Conservation (phyloP, 495 filamentous ascomycete genomes). For the Daldinia loculata region DNA sequence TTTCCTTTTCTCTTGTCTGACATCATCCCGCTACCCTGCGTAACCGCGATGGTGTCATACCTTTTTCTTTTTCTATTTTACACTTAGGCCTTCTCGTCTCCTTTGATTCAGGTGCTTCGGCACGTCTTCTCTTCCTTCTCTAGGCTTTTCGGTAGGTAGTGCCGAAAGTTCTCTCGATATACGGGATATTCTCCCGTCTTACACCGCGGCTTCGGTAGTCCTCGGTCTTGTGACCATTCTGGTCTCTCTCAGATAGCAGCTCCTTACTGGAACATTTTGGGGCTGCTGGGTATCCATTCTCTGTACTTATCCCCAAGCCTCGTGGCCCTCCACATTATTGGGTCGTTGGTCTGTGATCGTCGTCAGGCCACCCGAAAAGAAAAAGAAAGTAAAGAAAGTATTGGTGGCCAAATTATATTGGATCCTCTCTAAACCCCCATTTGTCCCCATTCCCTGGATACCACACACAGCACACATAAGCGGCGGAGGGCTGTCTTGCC, state of each 20-base stretch:
- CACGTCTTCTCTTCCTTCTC: background rate
- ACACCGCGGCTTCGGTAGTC: conserved; percentile 9
- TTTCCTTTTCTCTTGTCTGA: conserved; percentile 34
- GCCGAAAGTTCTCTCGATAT: background rate
- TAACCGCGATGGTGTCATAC: conserved; percentile 42
- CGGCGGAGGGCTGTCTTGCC: conserved; percentile 10
- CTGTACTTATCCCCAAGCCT: conserved; percentile 25
- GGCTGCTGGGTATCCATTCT: conserved; percentile 1
- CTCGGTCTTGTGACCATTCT: conserved; percentile 10
- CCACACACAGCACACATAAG: conserved; percentile 17
- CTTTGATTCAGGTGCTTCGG: conserved; percentile 1
- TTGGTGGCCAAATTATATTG: conserved; percentile 35
- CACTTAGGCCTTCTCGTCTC: background rate
- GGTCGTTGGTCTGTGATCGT: conserved; percentile 29
- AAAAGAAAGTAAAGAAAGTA: conserved; percentile 19
- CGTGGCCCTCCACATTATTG: conserved; percentile 35
- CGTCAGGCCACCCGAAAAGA: conserved; percentile 26
- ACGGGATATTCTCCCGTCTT: conserved; percentile 15
- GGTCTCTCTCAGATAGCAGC: background rate
- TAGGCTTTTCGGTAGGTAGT: background rate
- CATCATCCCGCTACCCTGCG: conserved; percentile 43
- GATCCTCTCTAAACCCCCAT: conserved; percentile 30
- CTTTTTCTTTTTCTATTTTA: background rate
- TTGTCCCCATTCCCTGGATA: conserved; percentile 36
- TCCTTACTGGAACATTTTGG: background rate